Percentiles rank a stretch among this genome's conserved stretches.
phyloP scores from a whole-genome alignment of 805 yeast genomes.

The Kuraishia molischiana region DNA sequence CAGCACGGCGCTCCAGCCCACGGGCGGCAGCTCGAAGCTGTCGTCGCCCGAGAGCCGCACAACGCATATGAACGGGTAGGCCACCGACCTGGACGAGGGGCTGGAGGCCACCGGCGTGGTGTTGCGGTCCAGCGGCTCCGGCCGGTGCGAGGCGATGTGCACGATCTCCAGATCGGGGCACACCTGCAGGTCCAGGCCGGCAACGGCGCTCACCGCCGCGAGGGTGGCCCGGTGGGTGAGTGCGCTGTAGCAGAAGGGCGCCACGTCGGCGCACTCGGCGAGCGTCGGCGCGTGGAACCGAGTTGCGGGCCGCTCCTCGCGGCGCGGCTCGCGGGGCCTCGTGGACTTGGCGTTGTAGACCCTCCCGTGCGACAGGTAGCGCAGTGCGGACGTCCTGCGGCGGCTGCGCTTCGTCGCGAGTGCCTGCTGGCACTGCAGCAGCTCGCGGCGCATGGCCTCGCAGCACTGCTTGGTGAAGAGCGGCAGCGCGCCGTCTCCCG shows the following conservation, averaged over 20 bases:
- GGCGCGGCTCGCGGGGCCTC: neutral
- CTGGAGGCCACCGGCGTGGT: neutral
- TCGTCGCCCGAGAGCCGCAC: slow-evolving; percentile 8
- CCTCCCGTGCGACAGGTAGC: neutral
- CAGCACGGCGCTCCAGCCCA: slow-evolving; percentile 27
- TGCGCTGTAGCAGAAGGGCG: slow-evolving; percentile 43
- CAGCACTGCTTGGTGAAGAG: slow-evolving; percentile 3
- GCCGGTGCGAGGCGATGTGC: slow-evolving; percentile 17
- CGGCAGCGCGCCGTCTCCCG: slow-evolving; percentile 23
- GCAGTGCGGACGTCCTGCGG: neutral
- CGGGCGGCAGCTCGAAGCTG: slow-evolving; percentile 13
- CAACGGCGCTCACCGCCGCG: slow-evolving; percentile 35
- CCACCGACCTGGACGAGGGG: slow-evolving; percentile 8
- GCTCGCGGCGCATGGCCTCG: slow-evolving; percentile 2
- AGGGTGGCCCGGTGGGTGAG: slow-evolving; percentile 43
- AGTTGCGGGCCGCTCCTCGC: neutral
- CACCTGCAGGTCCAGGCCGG: slow-evolving; percentile 39
- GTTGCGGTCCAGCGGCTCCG: neutral
- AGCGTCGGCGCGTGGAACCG: slow-evolving; percentile 16
- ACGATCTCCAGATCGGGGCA: slow-evolving; percentile 45
- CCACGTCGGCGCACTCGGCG: slow-evolving; percentile 11
- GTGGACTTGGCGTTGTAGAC: neutral
- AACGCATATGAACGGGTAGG: slow-evolving; percentile 18
- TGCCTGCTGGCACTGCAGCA: neutral
- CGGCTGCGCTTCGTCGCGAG: neutral